Evolutionary conservation across 352 stramenopile genomes (phyloP), one percentile per base, ranked within the genome.

Genomic region (Pythium coloratum): DNA sequence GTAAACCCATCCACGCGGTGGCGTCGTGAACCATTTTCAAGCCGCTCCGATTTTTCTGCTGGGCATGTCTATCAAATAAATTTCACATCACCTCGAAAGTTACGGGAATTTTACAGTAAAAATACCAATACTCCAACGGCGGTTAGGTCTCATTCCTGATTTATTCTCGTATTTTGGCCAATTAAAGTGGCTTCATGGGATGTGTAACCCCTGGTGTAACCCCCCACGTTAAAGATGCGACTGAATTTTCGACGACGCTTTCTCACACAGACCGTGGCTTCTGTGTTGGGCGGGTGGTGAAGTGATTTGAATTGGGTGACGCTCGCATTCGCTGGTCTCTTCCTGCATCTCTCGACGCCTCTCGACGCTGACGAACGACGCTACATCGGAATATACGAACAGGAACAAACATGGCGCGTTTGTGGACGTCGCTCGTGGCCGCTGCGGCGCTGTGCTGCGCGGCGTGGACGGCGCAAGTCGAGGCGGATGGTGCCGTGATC

Each of bases 401-500:
- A 49, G 3, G 18, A 55, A 26, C 5, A 12, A 34, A 1, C n/a
- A 61, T 59, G 59, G 62, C 38, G 51, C 61, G 57, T 20, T 59
- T 62, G 38, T 20, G 66, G 18, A 58, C 62, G n/a, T 32, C 67
- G 5, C 51, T 73, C 1, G 16, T 62, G 7, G 51, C 61, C 13
- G 24, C 66, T 34, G 67, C 57, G 6, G 40, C 36, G 36, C 53
- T 61, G 20, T 56, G 50, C 33, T 59, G 55, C 44, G 67, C 34
- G 20, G 24, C 56, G 7, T 50, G 20, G 55, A 36, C 67, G 24
- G n/a, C 59, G 36, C 53, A 44, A 30, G 54, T 30, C 0, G 20
- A 26, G 33, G 66, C 59, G 9, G 50, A 56, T 10, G 47, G 62
- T n/a, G 79, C 79, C 56, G 77, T 82, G 54, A 80, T 94, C 55